Evolutionary conservation across 352 stramenopile genomes (phyloP), one percentile per base, ranked within the genome.

Genomic region (Globisporangium lucens): DNA sequence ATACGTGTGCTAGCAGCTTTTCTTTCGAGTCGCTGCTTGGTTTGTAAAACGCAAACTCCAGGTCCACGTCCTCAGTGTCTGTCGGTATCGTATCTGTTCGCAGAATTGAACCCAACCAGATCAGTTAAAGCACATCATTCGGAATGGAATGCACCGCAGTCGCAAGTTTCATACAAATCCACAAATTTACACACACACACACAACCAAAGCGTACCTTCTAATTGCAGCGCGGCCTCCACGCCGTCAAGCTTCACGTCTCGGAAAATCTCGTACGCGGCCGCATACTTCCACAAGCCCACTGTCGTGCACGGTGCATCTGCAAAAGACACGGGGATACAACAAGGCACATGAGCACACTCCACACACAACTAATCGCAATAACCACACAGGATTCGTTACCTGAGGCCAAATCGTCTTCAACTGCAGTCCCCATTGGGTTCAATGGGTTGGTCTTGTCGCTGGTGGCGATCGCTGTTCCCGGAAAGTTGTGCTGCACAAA

Each of bases 241-340:
- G 41, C 90, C 83, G 63, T 83, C 77, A 4, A 76, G 72, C 56
- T 75, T 79, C 27, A 91, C 77, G 27, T 72, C 79, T 52, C 85
- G 83, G 43, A 90, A 92, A 62, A 83, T 89, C 53, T 81, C 77
- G 63, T 83, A 89, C 8, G 79, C 76, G 24, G 75, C 75, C 35
- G 87, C 43, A 63, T 88, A 92, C 47, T 80, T 85, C 85, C 85
- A 94, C 49, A 94, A 60, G 4, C 85, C 83, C 29, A 73, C 77
- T 2, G 80, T 89, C 65, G 83, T 90, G 55, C 80, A 92, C 20
- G 82, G 82, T 30, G 80, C 70, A 55, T 90, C 85, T 94, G 56
- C 35, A 53, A 33, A 55, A 29, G 13, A 22, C 53, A 59, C 38
- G 29, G 36, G 62, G 12, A 56, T 58, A 30, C 4, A n/a, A 22